Evolutionary conservation across 176 grass and related monocot genomes (phyloP), one percentile per base, ranked within the genome.

Genomic region (Guadua angustifolia): DNA sequence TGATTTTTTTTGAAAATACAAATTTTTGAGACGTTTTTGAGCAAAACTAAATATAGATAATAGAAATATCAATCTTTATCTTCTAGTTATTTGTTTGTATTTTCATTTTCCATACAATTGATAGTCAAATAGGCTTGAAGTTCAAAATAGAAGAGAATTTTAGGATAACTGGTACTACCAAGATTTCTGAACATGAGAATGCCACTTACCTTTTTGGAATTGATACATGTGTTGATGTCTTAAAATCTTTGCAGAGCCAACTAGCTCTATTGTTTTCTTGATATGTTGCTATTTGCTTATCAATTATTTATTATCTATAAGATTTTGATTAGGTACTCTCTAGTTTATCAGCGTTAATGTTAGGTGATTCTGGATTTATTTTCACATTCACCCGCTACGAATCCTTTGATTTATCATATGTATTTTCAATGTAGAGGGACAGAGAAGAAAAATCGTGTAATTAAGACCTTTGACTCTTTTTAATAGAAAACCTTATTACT

Each of bases 401-500:
- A 3, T 76, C 49, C 75, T 51, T 19, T 47, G 55, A 63, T 83
- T 49, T 53, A 24, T 33, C 43, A 57, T 65, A 36, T 60, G 25
- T 71, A 10, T 59, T 73, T 77, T 83, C 17, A 45, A 62, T 63
- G 67, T 49, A 44, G 39, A 79, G 32, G 22, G 46, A 32, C 24
- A 26, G 7, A 59, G 24, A 63, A 42, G 36, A 67, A 32, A 72
- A 38, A 14, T 49, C 44, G 24, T 84, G 42, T 69, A 78, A 43
- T 15, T 32, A 63, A 55, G 6, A 25, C 12, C 44, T 15, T 33
- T 5, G 7, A 39, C 19, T 52, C 52, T 66, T 50, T 71, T 61
- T 56, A 63, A 33, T 44, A 52, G n/a, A 5, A 68, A 57, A 77
- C 51, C 53, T 69, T 99, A n/a, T n/a, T n/a, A n/a, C n/a, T n/a